Conservation (phyloP, 495 filamentous ascomycete species). For the Aspergillus indologenus region DNA sequence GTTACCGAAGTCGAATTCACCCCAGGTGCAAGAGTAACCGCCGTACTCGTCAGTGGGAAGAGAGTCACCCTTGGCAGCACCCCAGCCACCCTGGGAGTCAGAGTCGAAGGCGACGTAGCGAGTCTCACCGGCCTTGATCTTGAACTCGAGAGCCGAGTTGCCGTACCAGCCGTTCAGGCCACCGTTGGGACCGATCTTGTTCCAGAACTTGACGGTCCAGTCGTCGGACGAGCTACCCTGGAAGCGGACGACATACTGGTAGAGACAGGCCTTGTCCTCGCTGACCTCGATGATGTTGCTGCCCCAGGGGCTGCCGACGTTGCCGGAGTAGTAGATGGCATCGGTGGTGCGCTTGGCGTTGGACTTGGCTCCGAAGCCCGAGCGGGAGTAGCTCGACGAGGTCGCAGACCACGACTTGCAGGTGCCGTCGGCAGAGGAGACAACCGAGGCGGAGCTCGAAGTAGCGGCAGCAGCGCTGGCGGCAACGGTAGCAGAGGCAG, state of each 20-base stretch:
- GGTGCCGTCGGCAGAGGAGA: constrained; percentile 21
- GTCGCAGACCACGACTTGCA: constrained; percentile 27
- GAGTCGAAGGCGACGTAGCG: constrained; percentile 48
- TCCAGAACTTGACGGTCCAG: constrained; percentile 52
- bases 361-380: constrained; percentile 32
- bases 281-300: constrained; percentile 50
- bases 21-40: constrained; percentile 47
- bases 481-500: constrained; percentile 20
- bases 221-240: constrained; percentile 34
- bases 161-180: constrained; percentile 40
- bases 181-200: constrained; percentile 44
- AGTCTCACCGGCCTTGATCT: constrained; percentile 35
- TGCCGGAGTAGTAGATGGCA: constrained; percentile 36
- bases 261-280: constrained; percentile 33
- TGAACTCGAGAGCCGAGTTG: constrained; percentile 40
- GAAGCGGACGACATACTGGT: constrained; percentile 48
- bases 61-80: constrained; percentile 32
- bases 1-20: constrained; percentile 54
- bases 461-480: constrained; percentile 16
- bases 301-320: constrained; percentile 50
- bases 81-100: constrained; percentile 42
- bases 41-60: constrained; percentile 30
- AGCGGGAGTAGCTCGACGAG: constrained; percentile 24
- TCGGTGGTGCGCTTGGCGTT: constrained; percentile 15
- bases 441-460: constrained; percentile 14